These are phyloP conservation scores for Backusella mclennaniae DNA, from an alignment of 192 early-diverging fungal species.

Conservation along the genomic window DNA sequence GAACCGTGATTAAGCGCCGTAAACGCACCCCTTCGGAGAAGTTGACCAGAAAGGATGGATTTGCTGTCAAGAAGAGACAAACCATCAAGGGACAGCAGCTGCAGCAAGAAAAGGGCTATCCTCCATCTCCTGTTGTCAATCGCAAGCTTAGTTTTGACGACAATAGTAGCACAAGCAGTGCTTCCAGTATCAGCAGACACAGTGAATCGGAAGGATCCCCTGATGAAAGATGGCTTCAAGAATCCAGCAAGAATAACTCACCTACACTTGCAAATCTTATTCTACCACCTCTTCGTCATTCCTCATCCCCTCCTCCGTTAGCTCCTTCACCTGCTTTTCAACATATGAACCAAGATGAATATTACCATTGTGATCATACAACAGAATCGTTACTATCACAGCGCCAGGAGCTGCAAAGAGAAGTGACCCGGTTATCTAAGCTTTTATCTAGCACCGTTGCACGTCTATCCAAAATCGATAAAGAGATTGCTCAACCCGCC, in stretches of 20 bases:
- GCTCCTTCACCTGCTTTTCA: background rate
- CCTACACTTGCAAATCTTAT: background rate
- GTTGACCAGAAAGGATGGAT: background rate
- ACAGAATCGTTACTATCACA: slow-evolving; percentile 43
- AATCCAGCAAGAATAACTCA: background rate
- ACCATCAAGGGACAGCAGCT: slow-evolving; percentile 1
- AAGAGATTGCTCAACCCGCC: slow-evolving; percentile 36
- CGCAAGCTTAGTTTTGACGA: background rate
- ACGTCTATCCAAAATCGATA: slow-evolving; percentile 47
- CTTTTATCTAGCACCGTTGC: slow-evolving; percentile 46
- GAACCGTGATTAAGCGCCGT: slow-evolving; percentile 66
- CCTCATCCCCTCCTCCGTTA: background rate
- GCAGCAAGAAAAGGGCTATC: background rate
- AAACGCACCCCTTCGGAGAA: slow-evolving; percentile 35
- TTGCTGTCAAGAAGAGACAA: background rate
- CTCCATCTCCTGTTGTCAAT: background rate
- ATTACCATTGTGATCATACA: slow-evolving; percentile 13
- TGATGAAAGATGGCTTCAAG: background rate
- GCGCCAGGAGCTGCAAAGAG: slow-evolving; percentile 49
- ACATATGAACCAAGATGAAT: background rate
- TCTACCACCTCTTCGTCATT: background rate
- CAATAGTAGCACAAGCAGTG: slow-evolving; percentile 4
- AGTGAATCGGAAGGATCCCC: background rate
- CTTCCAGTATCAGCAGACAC: background rate
- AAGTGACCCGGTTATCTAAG: slow-evolving; percentile 48